These are phyloP conservation scores for Boletus reticulatus DNA, from an alignment of 768 basidiomycete species.

Conservation along the genomic window DNA sequence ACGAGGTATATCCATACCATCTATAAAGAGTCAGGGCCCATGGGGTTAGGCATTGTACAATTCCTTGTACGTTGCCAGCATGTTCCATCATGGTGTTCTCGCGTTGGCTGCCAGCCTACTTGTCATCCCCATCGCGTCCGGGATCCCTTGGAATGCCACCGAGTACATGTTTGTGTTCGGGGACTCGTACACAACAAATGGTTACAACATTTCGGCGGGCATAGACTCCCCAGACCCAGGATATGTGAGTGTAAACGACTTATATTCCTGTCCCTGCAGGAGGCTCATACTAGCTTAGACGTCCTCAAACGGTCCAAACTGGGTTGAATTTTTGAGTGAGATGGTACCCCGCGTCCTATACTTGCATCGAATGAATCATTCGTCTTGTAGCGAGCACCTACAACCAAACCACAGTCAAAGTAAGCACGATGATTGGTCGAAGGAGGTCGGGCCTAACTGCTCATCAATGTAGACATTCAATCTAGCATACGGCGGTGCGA, in stretches of 20 bases:
- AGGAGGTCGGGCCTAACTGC: neutral
- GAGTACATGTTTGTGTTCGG: conserved; percentile 61
- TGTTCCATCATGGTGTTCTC: conserved; percentile 8
- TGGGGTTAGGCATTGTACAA: neutral
- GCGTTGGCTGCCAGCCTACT: conserved; percentile 2
- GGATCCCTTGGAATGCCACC: conserved; percentile 49
- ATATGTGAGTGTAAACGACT: conserved; percentile 37
- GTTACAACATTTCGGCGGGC: conserved; percentile 58
- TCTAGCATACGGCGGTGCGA: conserved; percentile 66
- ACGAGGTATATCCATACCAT: no score
- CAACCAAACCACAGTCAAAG: conserved; percentile 54
- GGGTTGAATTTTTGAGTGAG: conserved; percentile 54
- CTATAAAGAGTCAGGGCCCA: conserved; percentile 2
- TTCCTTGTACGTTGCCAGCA: neutral
- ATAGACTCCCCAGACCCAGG: conserved; percentile 50
- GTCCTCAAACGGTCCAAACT: conserved; percentile 62
- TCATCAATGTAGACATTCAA: conserved; percentile 50
- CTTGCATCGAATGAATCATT: neutral
- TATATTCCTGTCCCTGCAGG: neutral
- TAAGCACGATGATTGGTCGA: conserved; percentile 12
- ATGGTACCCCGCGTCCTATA: neutral
- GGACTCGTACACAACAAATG: conserved; percentile 60
- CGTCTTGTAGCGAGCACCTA: conserved; percentile 43
- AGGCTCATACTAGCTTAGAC: conserved; percentile 35
- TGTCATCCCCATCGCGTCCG: conserved; percentile 6